Evolutionary conservation across 164 flowering plant species (phyloP).

Genomic region (Aristolochia contorta): DNA sequence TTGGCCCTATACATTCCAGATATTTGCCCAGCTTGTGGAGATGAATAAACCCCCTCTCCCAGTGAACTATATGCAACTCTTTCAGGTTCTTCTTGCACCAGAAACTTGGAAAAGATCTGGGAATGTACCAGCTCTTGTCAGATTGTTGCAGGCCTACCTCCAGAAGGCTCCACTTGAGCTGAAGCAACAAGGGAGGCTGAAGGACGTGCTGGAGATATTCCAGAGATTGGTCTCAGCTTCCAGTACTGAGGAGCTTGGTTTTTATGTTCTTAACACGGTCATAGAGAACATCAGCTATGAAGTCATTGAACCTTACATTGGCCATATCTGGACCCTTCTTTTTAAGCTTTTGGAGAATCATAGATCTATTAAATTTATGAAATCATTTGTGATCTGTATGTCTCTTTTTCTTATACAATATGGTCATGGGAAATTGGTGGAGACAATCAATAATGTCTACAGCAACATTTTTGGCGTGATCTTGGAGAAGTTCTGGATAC

Average conservation of each 20-base stretch:
- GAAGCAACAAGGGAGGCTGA: slow-evolving; percentile 49
- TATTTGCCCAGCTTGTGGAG: slow-evolving; percentile 86
- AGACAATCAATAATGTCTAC: slow-evolving; percentile 68
- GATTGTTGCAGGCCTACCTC: slow-evolving; percentile 89
- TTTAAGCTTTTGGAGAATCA: slow-evolving; percentile 44
- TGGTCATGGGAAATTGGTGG: slow-evolving; percentile 47
- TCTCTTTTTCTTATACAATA: slow-evolving; percentile 86
- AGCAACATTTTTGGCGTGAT: slow-evolving; percentile 41
- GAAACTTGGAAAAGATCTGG: slow-evolving; percentile 71
- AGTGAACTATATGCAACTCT: slow-evolving; percentile 59
- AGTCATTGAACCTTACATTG: slow-evolving; percentile 45
- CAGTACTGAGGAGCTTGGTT: slow-evolving; percentile 78
- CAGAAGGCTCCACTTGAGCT: slow-evolving; percentile 79
- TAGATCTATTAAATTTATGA: slow-evolving; percentile 47
- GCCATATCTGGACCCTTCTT: slow-evolving; percentile 58
- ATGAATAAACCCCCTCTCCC: slow-evolving; percentile 67
- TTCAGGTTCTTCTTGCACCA: slow-evolving; percentile 57
- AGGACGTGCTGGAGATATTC: slow-evolving; percentile 74
- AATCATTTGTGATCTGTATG: slow-evolving; percentile 75
- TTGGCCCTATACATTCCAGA: slow-evolving; percentile 92
- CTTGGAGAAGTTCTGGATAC: slow-evolving; percentile 79
- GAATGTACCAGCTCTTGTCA: slow-evolving; percentile 89
- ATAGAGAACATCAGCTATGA: slow-evolving; percentile 69
- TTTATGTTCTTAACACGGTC: slow-evolving; percentile 90
- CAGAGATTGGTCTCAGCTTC: slow-evolving; percentile 43